phyloP scores from a whole-genome alignment of 441 rosid species.

The Eutrema salsugineum region DNA sequence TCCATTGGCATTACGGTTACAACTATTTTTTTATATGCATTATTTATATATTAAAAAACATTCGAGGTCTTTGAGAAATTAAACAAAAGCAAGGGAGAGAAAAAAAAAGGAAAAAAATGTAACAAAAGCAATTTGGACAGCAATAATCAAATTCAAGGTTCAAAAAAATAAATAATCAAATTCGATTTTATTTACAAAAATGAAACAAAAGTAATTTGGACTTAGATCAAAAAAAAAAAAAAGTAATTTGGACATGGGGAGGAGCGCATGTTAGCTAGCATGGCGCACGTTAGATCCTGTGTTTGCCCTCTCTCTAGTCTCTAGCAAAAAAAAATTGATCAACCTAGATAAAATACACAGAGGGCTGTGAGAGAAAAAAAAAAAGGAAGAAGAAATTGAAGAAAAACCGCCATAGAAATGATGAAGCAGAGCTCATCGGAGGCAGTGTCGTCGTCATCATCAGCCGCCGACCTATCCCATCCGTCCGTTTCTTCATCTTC shows the following conservation, averaged over 20 bases:
- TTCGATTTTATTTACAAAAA: background rate
- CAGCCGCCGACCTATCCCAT: constrained; percentile 49
- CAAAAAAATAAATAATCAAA: no score
- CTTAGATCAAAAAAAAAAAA: background rate
- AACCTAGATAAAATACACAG: constrained; percentile 32
- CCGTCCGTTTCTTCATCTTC: constrained; percentile 33
- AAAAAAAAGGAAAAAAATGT: no score
- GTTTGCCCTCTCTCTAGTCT: constrained; percentile 10
- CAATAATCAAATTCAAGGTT: background rate
- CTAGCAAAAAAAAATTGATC: constrained; percentile 6
- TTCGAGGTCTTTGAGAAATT: no score
- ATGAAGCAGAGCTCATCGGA: constrained; percentile 59
- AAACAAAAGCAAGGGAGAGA: no score
- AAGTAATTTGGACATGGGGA: background rate
- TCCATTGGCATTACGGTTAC: no score
- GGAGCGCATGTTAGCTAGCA: background rate
- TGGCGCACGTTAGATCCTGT: constrained; percentile 20
- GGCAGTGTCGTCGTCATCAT: constrained; percentile 51
- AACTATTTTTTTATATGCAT: no score
- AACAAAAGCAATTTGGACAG: background rate
- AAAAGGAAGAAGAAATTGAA: background rate
- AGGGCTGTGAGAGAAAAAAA: constrained; percentile 10
- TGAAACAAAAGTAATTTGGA: no score
- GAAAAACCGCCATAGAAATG: constrained; percentile 26
- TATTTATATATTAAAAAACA: no score